Base-by-base conservation (phyloP, 1,284 basidiomycete genomes). In the Cryptococcus hybrid region DNA sequence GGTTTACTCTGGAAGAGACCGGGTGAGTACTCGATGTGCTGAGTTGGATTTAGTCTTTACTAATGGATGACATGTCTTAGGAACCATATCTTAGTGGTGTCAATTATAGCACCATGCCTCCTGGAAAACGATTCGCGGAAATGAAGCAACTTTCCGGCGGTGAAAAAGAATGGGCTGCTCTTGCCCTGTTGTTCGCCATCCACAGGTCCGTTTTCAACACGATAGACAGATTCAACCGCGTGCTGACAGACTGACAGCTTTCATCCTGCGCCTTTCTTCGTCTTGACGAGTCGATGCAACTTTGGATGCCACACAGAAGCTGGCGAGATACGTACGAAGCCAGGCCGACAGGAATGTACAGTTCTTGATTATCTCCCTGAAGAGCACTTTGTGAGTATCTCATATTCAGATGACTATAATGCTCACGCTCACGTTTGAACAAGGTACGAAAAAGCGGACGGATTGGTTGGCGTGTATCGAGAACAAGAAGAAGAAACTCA, bases 101-200 rank as follows among this genome's bases (percentile, higher is more conserved):
- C 79, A 96, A 95, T 77, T 99, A 98, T 74, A 94, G 97, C 74
- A 93, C 94, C 0, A 99, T 99, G 90, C 95, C 95, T 0, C 94
- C 94, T 0, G 95, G 98, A 87, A 99, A 99, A 77, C 89, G 93
- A 5, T 99, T 99, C 83, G 85, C 94, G 63, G 96, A 99, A 75
- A 99, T 99, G 90, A 94, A 98, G 60, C 94, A 98, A 74, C 82
- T 99, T 5, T 98, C 93, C 0, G 96, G 95, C 54, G 96, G 96
- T 30, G 96, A 99, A 76, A 98, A 98, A 98, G 95, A 0, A 95
- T 99, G 62, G 96, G 9, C 96, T 3, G 95, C 96, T 5, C 81
- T 99, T 15, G 94, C 95, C 0, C 81, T 99, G 3, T 82, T 99
- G 35, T 98, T 99, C 72, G 92, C 95, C 11, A 96, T 99, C 57